These are phyloP conservation scores for Hyphopichia homilentoma DNA, from an alignment of 805 yeast species.

Conservation along the genomic window DNA sequence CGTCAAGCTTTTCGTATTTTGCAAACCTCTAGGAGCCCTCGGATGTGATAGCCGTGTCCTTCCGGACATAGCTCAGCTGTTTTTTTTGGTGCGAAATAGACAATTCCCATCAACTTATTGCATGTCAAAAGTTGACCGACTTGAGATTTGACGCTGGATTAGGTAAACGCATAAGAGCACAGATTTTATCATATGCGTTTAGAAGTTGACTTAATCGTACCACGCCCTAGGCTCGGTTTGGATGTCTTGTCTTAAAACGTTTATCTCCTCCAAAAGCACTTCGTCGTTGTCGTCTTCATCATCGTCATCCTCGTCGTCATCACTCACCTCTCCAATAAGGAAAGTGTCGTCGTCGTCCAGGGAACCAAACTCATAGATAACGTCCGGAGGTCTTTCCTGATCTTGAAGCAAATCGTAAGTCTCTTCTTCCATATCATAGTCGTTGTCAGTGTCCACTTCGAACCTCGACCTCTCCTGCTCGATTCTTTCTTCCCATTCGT, in stretches of 20 bases:
- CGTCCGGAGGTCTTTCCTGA: not conserved
- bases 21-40: too few species aligned
- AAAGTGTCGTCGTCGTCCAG: conserved; percentile 3
- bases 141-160: too few species aligned
- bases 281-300: conserved; percentile 2
- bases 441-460: not conserved
- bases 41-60: too few species aligned
- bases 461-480: conserved; percentile 1
- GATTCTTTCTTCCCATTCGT: conserved; percentile 2
- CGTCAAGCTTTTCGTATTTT: too few species aligned
- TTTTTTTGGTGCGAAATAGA: too few species aligned
- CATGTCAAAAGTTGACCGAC: too few species aligned
- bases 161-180: too few species aligned
- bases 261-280: not conserved
- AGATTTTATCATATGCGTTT: too few species aligned
- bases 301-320: conserved; percentile 8
- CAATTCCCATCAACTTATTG: too few species aligned
- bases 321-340: conserved; percentile 5
- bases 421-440: not conserved
- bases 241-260: not conserved
- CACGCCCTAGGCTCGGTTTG: not conserved
- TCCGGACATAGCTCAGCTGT: too few species aligned
- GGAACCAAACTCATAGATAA: conserved; percentile 3
- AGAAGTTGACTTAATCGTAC: too few species aligned
- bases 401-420: not conserved